Percentiles rank a stretch among this genome's conserved stretches.
phyloP scores from a whole-genome alignment of 2,329 filamentous ascomycete species.

The Diaporthe destruens region DNA sequence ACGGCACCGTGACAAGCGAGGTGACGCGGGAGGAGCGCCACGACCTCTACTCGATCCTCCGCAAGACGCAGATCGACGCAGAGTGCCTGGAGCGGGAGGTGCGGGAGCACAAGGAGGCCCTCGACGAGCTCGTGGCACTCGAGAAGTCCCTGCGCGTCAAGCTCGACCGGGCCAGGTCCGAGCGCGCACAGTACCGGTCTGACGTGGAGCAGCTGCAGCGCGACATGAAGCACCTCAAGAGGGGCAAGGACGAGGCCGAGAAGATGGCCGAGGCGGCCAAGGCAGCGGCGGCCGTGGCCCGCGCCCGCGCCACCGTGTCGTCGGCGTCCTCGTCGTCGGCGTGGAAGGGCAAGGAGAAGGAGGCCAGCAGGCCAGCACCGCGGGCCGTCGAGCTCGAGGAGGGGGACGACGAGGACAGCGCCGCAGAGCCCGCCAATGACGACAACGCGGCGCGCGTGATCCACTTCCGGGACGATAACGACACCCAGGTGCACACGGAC shows the following conservation, averaged over 20 bases:
- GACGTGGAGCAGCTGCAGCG: conserved; percentile 67
- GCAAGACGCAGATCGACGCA: conserved; percentile 72
- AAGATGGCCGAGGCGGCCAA: conserved; percentile 47
- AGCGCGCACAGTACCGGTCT: conserved; percentile 69
- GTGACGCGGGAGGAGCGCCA: conserved; percentile 67
- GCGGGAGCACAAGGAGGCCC: conserved; percentile 74
- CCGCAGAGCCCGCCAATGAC: conserved; percentile 22
- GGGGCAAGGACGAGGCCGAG: conserved; percentile 53
- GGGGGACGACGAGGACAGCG: conserved; percentile 38
- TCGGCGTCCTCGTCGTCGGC: conserved; percentile 18
- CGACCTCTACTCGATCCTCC: conserved; percentile 71
- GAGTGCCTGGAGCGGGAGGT: conserved; percentile 81
- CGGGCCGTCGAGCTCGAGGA: conserved; percentile 47
- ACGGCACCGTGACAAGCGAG: conserved; percentile 48
- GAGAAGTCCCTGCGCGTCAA: conserved; percentile 74
- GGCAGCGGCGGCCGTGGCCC: conserved; percentile 41
- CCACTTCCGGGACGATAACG: conserved; percentile 45
- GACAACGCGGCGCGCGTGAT: conserved; percentile 42
- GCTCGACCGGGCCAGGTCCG: conserved; percentile 76
- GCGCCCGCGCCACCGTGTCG: conserved; percentile 40
- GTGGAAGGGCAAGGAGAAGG: conserved; percentile 39
- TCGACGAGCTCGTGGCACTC: conserved; percentile 68
- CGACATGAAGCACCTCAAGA: conserved; percentile 62
- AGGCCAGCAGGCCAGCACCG: conserved; percentile 25
- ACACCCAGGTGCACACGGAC: conserved; percentile 66